Percentiles rank a stretch among this genome's conserved stretches.
These are phyloP conservation scores for Talaromyces sp. DNA, from an alignment of 2,329 filamentous ascomycete species.

Conservation along the genomic window DNA sequence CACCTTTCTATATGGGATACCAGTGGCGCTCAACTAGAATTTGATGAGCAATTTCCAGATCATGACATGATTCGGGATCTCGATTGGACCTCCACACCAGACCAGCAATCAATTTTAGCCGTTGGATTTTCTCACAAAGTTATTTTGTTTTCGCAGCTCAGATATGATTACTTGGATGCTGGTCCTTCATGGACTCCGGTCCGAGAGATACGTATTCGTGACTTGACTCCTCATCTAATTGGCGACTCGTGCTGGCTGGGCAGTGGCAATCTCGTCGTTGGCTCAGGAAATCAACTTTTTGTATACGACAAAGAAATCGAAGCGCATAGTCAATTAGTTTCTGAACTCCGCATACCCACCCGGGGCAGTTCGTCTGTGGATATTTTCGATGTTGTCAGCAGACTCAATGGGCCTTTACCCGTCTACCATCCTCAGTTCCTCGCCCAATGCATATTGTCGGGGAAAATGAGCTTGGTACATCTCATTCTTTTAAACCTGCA, in stretches of 20 bases:
- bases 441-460: constrained; percentile 76
- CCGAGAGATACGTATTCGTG: constrained; percentile 71
- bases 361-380: constrained; percentile 52
- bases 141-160: constrained; percentile 74
- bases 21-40: constrained; percentile 72
- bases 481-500: constrained; percentile 66
- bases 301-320: constrained; percentile 73
- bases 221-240: constrained; percentile 81
- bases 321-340: constrained; percentile 54
- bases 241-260: constrained; percentile 89
- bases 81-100: constrained; percentile 89
- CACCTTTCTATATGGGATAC: constrained; percentile 89
- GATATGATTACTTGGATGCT: constrained; percentile 85
- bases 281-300: constrained; percentile 86
- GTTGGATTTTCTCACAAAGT: constrained; percentile 90
- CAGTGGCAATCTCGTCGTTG: constrained; percentile 78
- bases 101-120: constrained; percentile 80
- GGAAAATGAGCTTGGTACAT: constrained; percentile 67
- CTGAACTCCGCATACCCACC: constrained; percentile 47
- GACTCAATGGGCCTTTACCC: constrained; percentile 80
- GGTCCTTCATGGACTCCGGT: constrained; percentile 86
- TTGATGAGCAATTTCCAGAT: constrained; percentile 65
- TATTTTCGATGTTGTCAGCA: constrained; percentile 73
- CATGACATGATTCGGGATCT: constrained; percentile 76
- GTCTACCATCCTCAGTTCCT: constrained; percentile 90